Evolutionary conservation across 768 basidiomycete genomes (phyloP).

Genomic region (Lactarius pseudohatsudake): DNA sequence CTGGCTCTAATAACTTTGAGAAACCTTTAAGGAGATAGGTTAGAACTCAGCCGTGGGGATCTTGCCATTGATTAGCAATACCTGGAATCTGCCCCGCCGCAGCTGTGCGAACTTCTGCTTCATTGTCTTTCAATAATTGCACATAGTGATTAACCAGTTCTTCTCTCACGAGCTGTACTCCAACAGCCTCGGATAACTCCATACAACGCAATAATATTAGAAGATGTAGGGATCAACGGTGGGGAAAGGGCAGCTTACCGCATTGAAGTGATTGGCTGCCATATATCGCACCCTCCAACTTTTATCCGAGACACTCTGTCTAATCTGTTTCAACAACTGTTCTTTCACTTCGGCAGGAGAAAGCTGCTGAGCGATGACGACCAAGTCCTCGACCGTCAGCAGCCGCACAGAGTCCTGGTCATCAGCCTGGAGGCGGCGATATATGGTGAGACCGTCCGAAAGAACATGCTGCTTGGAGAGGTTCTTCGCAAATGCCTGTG

Average conservation of each 20-base stretch:
- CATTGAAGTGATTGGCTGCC: constrained; percentile 97
- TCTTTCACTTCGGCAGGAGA: constrained; percentile 88
- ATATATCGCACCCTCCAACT: constrained; percentile 99
- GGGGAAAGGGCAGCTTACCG: constrained; percentile 48
- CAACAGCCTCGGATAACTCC: constrained; percentile 89
- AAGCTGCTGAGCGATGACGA: constrained; percentile 85
- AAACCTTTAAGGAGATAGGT: constrained; percentile 61
- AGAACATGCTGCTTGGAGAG: constrained; percentile 79
- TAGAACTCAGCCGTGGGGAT: constrained; percentile 21
- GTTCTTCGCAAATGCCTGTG: constrained; percentile 74
- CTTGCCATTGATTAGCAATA: constrained; percentile 35
- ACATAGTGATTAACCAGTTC: constrained; percentile 94
- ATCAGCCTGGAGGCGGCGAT: constrained; percentile 90
- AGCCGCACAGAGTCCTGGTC: constrained; percentile 98
- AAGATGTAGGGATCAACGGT: constrained; percentile 2
- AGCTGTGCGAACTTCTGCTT: constrained; percentile 97
- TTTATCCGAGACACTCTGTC: constrained; percentile 88
- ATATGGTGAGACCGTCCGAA: constrained; percentile 86
- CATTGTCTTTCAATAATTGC: constrained; percentile 93
- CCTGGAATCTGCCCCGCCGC: constrained; percentile 97
- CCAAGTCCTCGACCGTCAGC: constrained; percentile 92
- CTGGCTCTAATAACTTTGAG: constrained; percentile 88
- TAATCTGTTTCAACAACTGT: constrained; percentile 83
- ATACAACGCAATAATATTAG: constrained; percentile 14
- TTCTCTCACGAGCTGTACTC: constrained; percentile 85